Evolutionary conservation across 805 yeast species (phyloP).

Genomic region (Wickerhamomyces subpelliculosus): DNA sequence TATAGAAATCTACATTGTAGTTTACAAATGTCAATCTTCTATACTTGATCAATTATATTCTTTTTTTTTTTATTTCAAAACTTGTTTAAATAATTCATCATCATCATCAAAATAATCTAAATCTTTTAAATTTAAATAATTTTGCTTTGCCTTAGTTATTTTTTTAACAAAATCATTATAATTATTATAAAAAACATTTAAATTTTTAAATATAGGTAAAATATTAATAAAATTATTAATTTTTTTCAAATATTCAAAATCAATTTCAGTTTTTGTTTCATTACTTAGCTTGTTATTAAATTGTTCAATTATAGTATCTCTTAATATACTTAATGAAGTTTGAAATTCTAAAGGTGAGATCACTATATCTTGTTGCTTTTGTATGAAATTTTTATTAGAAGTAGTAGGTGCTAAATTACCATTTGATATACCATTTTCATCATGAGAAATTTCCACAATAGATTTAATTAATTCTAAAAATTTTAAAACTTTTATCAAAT

Average conservation of each 20-base stretch:
- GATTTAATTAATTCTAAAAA: slow-evolving; percentile 39
- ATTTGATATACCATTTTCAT: slow-evolving; percentile 9
- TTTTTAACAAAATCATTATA: slow-evolving; percentile 44
- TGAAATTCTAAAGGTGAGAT: slow-evolving; percentile 25
- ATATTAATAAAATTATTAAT: slow-evolving; percentile 42
- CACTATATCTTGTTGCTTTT: slow-evolving; percentile 15
- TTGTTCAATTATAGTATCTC: slow-evolving; percentile 38
- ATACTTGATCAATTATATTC: not conserved
- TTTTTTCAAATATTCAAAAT: slow-evolving; percentile 31
- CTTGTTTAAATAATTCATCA: slow-evolving; percentile 15
- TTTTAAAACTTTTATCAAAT: slow-evolving; percentile 38
- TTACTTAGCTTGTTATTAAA: slow-evolving; percentile 19
- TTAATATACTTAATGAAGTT: slow-evolving; percentile 36
- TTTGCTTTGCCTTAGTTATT: slow-evolving; percentile 30
- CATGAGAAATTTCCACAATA: slow-evolving; percentile 23
- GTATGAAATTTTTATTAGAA: slow-evolving; percentile 1
- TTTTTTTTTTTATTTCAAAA: slow-evolving; percentile 2
- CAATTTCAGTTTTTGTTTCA: slow-evolving; percentile 24
- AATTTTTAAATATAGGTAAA: slow-evolving; percentile 45
- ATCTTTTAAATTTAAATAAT: slow-evolving; percentile 24
- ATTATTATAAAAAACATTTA: slow-evolving; percentile 41
- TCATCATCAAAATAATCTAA: slow-evolving; percentile 14
- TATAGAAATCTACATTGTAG: too few species aligned
- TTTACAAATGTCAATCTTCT: too few species aligned
- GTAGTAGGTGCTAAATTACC: slow-evolving; percentile 2